Conservation (phyloP, 257 asterid genomes). For the Fraxinus americana region DNA sequence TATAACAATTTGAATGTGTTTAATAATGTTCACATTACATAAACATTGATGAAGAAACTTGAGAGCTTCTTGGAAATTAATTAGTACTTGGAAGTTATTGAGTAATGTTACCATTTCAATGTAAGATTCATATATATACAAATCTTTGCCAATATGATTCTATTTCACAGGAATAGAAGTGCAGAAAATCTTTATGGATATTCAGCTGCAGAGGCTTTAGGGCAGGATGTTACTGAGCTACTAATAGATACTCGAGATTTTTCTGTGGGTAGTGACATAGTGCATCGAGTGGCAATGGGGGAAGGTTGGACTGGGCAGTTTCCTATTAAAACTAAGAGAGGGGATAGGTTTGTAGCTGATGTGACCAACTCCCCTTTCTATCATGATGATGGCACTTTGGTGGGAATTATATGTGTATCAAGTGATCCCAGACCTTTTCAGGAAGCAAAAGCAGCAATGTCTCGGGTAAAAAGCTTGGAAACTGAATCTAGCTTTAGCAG, state of each 20-base stretch:
- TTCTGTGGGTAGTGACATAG: conserved; percentile 48
- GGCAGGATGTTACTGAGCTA: conserved; percentile 55
- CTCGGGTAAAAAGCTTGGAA: conserved; percentile 35
- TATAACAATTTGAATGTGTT: neutral
- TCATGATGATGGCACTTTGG: conserved; percentile 70
- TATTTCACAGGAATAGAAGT: conserved; percentile 65
- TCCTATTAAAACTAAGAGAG: conserved; percentile 69
- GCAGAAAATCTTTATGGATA: conserved; percentile 81
- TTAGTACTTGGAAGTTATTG: neutral
- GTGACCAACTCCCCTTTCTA: conserved; percentile 77
- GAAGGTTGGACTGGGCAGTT: conserved; percentile 87
- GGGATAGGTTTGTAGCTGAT: conserved; percentile 55
- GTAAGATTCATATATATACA: neutral
- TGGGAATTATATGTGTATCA: conserved; percentile 72
- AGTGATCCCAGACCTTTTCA: conserved; percentile 60
- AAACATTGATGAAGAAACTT: neutral
- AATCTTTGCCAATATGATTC: neutral
- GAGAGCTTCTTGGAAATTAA: neutral
- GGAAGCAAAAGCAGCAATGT: conserved; percentile 45
- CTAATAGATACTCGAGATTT: conserved; percentile 49
- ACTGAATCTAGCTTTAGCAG: conserved; percentile 44
- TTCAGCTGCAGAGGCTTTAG: conserved; percentile 72
- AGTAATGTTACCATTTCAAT: neutral
- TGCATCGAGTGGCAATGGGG: conserved; percentile 55
- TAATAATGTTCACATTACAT: neutral